phyloP scores from a whole-genome alignment of 2,329 filamentous ascomycete species.

The Fusarium sp. region DNA sequence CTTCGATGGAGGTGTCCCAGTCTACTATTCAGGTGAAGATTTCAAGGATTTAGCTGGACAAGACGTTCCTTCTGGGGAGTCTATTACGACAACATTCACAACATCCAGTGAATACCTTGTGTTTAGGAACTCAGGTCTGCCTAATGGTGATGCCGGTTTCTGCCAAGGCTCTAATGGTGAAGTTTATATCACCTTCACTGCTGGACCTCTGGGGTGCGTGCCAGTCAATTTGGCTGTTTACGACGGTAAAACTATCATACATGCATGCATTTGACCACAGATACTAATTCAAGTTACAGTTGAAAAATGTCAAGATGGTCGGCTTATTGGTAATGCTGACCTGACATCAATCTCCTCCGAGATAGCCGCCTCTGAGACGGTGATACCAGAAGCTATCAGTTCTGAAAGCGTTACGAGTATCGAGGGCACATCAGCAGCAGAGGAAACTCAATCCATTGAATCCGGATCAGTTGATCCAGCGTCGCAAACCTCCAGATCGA shows the following conservation, averaged over 20 bases:
- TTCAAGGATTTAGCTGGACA: background rate
- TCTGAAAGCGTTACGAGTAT: too few relatives aligned
- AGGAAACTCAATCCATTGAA: too few relatives aligned
- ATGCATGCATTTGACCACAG: too few relatives aligned
- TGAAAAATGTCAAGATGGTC: background rate
- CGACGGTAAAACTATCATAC: background rate
- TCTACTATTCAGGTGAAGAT: background rate
- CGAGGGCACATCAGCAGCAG: too few relatives aligned
- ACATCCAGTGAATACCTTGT: background rate
- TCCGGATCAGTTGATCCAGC: too few relatives aligned
- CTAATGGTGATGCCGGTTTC: background rate
- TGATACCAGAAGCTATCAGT: background rate
- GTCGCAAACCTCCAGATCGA: too few relatives aligned
- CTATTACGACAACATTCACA: background rate
- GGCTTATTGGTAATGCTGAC: background rate
- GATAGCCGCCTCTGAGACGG: background rate
- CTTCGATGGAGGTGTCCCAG: fast-evolving
- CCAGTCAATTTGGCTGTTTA: background rate
- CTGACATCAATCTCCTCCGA: too few relatives aligned
- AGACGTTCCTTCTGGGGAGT: background rate
- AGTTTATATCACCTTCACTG: background rate
- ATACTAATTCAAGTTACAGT: background rate
- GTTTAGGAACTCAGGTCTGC: background rate
- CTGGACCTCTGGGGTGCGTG: background rate
- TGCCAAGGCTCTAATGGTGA: background rate